Percentiles rank a stretch among this genome's conserved stretches.
These are phyloP conservation scores for Metschnikowia henanensis DNA, from an alignment of 805 yeast species.

Conservation along the genomic window DNA sequence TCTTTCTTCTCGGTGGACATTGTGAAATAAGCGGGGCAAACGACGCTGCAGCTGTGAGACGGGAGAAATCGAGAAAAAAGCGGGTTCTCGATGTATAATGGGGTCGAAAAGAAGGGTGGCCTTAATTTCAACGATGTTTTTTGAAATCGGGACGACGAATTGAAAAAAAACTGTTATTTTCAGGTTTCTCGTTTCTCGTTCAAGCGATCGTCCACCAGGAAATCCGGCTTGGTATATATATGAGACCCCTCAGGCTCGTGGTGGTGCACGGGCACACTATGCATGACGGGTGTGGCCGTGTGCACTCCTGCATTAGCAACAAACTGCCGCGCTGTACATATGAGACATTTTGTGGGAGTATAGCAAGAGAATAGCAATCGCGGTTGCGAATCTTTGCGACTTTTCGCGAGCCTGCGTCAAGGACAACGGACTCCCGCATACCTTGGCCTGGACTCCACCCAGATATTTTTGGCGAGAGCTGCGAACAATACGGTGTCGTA, in stretches of 20 bases:
- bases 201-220: too few species aligned
- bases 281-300: background rate
- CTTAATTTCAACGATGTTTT: background rate
- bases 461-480: too few species aligned
- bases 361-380: slow-evolving; percentile 6
- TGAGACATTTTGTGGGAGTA: slow-evolving; percentile 6
- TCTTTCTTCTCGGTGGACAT: slow-evolving; percentile 13
- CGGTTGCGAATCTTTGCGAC: background rate
- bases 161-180: background rate
- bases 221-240: slow-evolving; percentile 1
- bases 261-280: slow-evolving; percentile 8
- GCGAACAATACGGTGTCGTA: too few species aligned
- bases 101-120: too few species aligned
- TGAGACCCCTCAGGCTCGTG: slow-evolving; percentile 5
- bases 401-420: background rate
- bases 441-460: too few species aligned
- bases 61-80: background rate
- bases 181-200: too few species aligned
- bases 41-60: background rate
- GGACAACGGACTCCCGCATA: background rate
- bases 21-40: background rate
- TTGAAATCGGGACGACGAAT: background rate
- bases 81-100: background rate
- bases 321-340: background rate
- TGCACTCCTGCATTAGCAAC: slow-evolving; percentile 12